phyloP scores from a whole-genome alignment of 148 eudicot species.

The Vaccinium vitisidaea region DNA sequence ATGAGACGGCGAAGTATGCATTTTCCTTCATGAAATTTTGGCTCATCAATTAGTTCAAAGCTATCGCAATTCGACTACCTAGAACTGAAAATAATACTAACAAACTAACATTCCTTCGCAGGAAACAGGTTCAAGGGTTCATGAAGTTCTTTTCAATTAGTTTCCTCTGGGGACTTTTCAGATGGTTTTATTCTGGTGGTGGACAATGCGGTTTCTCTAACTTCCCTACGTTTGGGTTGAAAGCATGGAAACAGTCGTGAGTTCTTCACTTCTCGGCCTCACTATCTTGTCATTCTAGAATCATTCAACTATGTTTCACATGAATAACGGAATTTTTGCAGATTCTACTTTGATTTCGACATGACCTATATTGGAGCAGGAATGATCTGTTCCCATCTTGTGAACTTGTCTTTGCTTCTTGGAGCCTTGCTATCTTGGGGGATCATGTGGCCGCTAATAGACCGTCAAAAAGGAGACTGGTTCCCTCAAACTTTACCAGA shows the following conservation, averaged over 20 bases:
- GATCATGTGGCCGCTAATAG: constrained; percentile 72
- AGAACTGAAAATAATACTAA: neutral
- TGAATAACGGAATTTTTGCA: constrained; percentile 32
- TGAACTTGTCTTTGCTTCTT: constrained; percentile 61
- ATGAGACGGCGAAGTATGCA: constrained; percentile 68
- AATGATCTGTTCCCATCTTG: constrained; percentile 82
- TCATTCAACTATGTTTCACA: neutral
- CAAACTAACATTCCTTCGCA: constrained; percentile 25
- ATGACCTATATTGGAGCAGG: constrained; percentile 81
- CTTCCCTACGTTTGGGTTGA: constrained; percentile 77
- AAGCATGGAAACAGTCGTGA: constrained; percentile 72
- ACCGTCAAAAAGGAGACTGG: constrained; percentile 56
- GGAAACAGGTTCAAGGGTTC: constrained; percentile 77
- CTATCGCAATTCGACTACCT: too few relatives aligned
- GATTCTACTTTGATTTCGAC: constrained; percentile 79
- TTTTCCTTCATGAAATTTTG: neutral
- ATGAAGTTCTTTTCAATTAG: constrained; percentile 62
- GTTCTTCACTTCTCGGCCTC: constrained; percentile 11
- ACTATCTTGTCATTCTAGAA: neutral
- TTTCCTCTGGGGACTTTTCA: constrained; percentile 76
- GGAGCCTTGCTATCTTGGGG: constrained; percentile 81
- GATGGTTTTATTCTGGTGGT: constrained; percentile 80
- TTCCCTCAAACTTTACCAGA: constrained; percentile 52
- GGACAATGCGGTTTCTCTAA: constrained; percentile 58
- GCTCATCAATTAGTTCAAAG: neutral